These are phyloP conservation scores for Capsicum chinense DNA, from an alignment of 257 asterid genomes.

Conservation along the genomic window DNA sequence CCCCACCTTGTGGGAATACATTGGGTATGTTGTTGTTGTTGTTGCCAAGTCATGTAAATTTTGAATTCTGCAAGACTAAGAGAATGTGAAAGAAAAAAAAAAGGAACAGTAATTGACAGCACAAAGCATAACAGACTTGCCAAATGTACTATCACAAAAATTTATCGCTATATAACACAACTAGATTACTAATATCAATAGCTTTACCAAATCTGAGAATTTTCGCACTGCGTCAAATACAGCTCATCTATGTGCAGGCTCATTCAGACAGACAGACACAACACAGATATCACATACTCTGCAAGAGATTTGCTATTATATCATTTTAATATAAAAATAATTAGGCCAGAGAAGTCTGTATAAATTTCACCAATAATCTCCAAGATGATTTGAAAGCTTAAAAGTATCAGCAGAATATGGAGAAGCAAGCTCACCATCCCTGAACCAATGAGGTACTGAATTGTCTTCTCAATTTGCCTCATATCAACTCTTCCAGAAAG, in stretches of 20 bases:
- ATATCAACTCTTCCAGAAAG: constrained; percentile 77
- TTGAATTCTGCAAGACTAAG: neutral
- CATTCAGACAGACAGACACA: neutral
- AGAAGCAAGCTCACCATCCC: constrained; percentile 47
- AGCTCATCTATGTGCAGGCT: neutral
- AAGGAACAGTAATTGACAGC: neutral
- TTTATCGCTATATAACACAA: neutral
- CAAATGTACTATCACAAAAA: neutral
- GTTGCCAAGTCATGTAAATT: neutral
- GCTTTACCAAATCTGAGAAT: neutral
- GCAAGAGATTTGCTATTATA: neutral
- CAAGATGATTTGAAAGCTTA: constrained; percentile 21
- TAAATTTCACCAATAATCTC: neutral
- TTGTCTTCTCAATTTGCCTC: constrained; percentile 64
- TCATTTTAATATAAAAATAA: neutral
- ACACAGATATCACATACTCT: neutral
- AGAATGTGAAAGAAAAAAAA: neutral
- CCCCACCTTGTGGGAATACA: no score
- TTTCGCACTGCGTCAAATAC: neutral
- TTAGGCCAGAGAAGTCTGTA: neutral
- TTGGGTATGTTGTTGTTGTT: no score
- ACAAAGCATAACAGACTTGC: neutral
- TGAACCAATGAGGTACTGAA: constrained; percentile 64
- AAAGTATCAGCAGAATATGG: neutral
- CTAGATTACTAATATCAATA: neutral